Evolutionary conservation across 495 filamentous ascomycete genomes (phyloP).

Genomic region (Annulohypoxylon maeteangense): DNA sequence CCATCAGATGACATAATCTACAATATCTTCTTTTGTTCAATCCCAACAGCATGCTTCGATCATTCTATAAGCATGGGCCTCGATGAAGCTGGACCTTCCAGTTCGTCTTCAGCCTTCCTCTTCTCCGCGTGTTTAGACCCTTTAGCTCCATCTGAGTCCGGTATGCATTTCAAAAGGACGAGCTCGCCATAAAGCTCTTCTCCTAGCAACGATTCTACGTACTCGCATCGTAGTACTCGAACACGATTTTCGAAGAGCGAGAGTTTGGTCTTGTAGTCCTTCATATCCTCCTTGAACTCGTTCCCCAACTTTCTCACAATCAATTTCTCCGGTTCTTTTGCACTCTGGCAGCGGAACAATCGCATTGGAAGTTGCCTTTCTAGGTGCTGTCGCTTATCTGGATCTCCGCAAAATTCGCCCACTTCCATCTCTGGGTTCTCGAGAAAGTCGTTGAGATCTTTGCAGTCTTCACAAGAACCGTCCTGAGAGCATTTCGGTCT

Average conservation of each 20-base stretch:
- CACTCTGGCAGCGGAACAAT: neutral
- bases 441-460: constrained; percentile 14
- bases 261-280: neutral
- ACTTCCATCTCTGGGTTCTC: neutral
- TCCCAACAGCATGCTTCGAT: neutral
- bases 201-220: constrained; percentile 16
- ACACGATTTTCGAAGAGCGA: neutral
- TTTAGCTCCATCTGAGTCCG: neutral
- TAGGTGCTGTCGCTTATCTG: neutral
- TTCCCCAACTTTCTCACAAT: constrained; percentile 13
- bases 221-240: neutral
- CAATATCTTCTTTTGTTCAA: neutral
- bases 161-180: constrained; percentile 1
- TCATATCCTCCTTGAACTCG: neutral
- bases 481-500: neutral
- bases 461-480: constrained; percentile 3
- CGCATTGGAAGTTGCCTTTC: neutral
- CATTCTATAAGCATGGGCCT: constrained; percentile 10
- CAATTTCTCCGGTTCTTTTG: neutral
- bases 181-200: constrained; percentile 18
- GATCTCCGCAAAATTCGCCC: neutral
- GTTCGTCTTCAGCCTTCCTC: neutral
- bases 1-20: neutral
- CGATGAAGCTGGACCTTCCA: neutral
- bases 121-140: neutral